These are phyloP conservation scores for Fusarium newnesense DNA, from an alignment of 2,329 filamentous ascomycete species.

Conservation along the genomic window DNA sequence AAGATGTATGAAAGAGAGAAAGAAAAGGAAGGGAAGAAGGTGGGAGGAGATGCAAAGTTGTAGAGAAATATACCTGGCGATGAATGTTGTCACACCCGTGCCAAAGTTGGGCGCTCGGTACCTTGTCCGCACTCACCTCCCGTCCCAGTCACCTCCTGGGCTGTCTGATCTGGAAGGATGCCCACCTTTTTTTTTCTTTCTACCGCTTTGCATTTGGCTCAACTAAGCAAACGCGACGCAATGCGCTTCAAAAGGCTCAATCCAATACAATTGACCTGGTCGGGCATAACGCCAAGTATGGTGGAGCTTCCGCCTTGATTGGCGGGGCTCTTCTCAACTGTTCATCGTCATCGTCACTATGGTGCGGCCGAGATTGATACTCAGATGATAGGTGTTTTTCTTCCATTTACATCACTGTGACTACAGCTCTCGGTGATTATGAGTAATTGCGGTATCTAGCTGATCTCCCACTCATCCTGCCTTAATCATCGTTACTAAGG, in stretches of 20 bases:
- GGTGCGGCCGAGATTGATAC: slow-evolving; percentile 31
- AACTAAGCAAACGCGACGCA: slow-evolving; percentile 33
- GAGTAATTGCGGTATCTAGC: slow-evolving; percentile 8
- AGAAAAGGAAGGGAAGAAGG: slow-evolving; percentile 31
- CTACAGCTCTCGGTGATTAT: background rate
- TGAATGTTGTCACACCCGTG: slow-evolving; percentile 36
- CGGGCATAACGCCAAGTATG: slow-evolving; percentile 41
- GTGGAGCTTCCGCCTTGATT: slow-evolving; percentile 42
- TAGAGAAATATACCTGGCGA: slow-evolving; percentile 40
- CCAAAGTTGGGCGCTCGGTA: slow-evolving; percentile 38
- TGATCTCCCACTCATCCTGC: background rate
- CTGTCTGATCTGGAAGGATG: slow-evolving; percentile 4
- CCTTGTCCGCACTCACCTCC: slow-evolving; percentile 27
- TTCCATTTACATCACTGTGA: slow-evolving; percentile 10
- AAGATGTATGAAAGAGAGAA: slow-evolving; percentile 31
- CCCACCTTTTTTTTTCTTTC: slow-evolving; percentile 22
- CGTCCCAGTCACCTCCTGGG: background rate
- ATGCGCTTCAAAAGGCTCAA: slow-evolving; percentile 27
- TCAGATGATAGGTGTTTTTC: slow-evolving; percentile 14
- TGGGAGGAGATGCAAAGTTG: slow-evolving; percentile 35
- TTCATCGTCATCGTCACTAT: slow-evolving; percentile 45
- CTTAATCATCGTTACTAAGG: background rate
- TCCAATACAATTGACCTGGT: slow-evolving; percentile 34
- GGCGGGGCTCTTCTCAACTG: slow-evolving; percentile 37
- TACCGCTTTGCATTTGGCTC: slow-evolving; percentile 20